phyloP scores from a whole-genome alignment of 495 filamentous ascomycete genomes.

The Penicillium flavigenum region DNA sequence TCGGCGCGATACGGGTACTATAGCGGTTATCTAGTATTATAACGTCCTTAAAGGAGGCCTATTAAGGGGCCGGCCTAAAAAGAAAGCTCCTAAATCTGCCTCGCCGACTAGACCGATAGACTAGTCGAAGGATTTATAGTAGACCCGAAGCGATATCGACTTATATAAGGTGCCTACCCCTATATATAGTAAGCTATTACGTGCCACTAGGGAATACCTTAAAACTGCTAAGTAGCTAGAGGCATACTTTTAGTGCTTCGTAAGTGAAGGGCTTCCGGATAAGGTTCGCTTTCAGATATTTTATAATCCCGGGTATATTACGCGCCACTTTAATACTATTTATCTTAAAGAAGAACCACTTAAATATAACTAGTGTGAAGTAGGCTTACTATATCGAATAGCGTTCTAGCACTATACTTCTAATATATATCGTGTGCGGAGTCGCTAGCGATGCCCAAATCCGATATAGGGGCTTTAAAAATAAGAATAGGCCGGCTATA shows the following conservation, averaged over 20 bases:
- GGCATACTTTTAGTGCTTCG: no score
- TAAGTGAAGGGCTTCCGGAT: no score
- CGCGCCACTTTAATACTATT: constrained; percentile 16
- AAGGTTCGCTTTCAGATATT: neutral
- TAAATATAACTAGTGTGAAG: constrained; percentile 19
- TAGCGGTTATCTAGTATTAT: constrained; percentile 16
- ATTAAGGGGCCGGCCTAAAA: constrained; percentile 13
- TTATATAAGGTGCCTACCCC: no score
- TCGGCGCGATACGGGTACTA: constrained; percentile 10
- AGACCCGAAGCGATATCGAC: neutral
- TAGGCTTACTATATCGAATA: constrained; percentile 18
- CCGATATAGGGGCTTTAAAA: constrained; percentile 10
- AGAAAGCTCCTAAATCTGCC: constrained; percentile 8
- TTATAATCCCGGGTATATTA: neutral
- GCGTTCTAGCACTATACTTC: constrained; percentile 17
- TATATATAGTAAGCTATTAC: no score
- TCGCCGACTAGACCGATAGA: constrained; percentile 5
- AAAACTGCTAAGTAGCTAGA: no score
- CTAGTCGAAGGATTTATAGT: neutral
- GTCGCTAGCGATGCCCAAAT: constrained; percentile 17
- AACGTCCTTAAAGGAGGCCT: constrained; percentile 19
- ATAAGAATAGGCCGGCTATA: constrained; percentile 8
- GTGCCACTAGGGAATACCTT: no score
- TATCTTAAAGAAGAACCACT: constrained; percentile 16
- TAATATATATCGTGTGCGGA: constrained; percentile 19